Conservation (phyloP, 2,329 filamentous ascomycete species). For the Magnaporthiopsis rhizophila region DNA sequence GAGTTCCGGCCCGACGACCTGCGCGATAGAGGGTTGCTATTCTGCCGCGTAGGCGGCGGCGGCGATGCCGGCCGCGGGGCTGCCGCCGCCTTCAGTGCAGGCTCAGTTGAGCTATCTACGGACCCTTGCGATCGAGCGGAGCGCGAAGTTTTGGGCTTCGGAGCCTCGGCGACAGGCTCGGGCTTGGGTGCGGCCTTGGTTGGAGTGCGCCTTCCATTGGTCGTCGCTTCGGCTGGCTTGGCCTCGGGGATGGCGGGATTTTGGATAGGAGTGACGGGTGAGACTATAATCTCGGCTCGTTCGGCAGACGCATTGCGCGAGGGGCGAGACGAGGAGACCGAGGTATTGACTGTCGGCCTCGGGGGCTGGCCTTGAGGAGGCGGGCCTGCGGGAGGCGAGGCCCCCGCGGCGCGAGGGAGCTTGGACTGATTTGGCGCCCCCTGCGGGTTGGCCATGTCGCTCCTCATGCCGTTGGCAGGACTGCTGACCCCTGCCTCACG, state of each 20-base stretch:
- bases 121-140: slow-evolving; percentile 55
- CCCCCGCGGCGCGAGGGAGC: slow-evolving; percentile 29
- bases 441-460: slow-evolving; percentile 18
- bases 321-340: slow-evolving; percentile 24
- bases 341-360: slow-evolving; percentile 35
- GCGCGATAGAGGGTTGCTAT: slow-evolving; percentile 50
- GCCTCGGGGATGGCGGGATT: slow-evolving; percentile 33
- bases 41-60: slow-evolving; percentile 48
- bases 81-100: slow-evolving; percentile 33
- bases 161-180: slow-evolving; percentile 23
- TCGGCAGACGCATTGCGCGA: slow-evolving; percentile 43
- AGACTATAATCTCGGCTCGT: slow-evolving; percentile 27
- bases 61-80: slow-evolving; percentile 45
- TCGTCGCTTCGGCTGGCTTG: slow-evolving; percentile 39
- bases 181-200: slow-evolving; percentile 33
- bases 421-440: slow-evolving; percentile 22
- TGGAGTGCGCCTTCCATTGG: slow-evolving; percentile 58
- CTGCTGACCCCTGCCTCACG: slow-evolving; percentile 26
- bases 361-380: slow-evolving; percentile 48
- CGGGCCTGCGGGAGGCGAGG: slow-evolving; percentile 36
- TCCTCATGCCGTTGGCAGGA: slow-evolving; percentile 32
- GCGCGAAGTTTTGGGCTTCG: slow-evolving; percentile 38
- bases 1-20: slow-evolving; percentile 53
- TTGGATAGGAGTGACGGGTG: slow-evolving; percentile 26
- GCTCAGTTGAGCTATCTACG: slow-evolving; percentile 60